phyloP scores from a whole-genome alignment of 2,329 filamentous ascomycete genomes.

The Aureobasidium sp. region DNA sequence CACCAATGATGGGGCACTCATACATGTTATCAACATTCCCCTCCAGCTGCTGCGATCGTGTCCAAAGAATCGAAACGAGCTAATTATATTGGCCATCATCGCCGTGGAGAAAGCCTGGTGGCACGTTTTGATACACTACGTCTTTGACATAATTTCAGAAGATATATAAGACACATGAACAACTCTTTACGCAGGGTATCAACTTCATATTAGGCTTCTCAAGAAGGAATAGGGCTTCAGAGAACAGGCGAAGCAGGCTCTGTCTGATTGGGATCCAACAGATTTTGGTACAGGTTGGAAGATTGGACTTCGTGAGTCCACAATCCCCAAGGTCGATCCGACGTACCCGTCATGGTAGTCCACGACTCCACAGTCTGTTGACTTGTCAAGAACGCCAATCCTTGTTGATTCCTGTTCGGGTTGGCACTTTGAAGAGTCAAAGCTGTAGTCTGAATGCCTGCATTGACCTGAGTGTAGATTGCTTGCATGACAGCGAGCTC shows the following conservation, averaged over 20 bases:
- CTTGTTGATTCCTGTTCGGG: not conserved
- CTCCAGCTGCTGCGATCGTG: no score
- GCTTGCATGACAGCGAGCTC: slow-evolving; percentile 37
- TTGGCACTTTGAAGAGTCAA: slow-evolving; percentile 21
- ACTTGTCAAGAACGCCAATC: not conserved
- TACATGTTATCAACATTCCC: no score
- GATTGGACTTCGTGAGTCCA: slow-evolving; percentile 10
- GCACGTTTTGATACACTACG: no score
- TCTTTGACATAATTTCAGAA: no score
- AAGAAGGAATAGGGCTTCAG: not conserved
- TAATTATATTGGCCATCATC: no score
- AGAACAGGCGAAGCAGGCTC: slow-evolving; percentile 7
- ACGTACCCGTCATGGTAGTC: slow-evolving; percentile 3
- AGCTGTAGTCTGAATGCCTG: slow-evolving; percentile 36
- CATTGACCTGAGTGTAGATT: slow-evolving; percentile 41
- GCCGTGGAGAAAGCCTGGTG: no score
- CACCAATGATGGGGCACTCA: no score
- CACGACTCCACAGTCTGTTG: slow-evolving; percentile 6
- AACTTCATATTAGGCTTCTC: no score
- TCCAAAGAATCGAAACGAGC: no score
- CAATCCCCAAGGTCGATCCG: slow-evolving; percentile 9
- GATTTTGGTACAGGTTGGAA: slow-evolving; percentile 13
- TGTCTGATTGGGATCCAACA: slow-evolving; percentile 13
- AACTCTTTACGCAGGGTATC: no score
- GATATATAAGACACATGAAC: no score